A percentile compares a stretch with the other conserved stretches of the same genome.
These are phyloP conservation scores for Scleromitrula shiraiana DNA, from an alignment of 2,329 filamentous ascomycete species.

Conservation along the genomic window DNA sequence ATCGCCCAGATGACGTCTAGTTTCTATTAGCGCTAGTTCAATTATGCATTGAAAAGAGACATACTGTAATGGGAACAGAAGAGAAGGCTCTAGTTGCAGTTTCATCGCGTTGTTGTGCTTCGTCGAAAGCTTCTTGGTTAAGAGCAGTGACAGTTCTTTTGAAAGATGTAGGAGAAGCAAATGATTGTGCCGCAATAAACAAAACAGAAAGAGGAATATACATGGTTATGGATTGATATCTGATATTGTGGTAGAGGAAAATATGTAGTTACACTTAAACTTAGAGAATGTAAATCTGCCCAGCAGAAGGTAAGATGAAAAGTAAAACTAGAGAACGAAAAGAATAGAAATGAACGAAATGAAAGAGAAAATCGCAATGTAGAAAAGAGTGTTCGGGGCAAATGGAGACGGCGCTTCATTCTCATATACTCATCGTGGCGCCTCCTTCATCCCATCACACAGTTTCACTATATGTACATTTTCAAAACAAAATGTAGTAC, in stretches of 20 bases:
- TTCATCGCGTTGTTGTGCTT: constrained; percentile 36
- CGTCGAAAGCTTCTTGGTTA: constrained; percentile 30
- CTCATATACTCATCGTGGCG: not conserved
- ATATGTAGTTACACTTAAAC: too few species aligned
- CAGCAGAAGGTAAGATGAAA: not conserved
- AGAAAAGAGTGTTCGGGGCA: not conserved
- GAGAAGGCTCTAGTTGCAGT: constrained; percentile 36
- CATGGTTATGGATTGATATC: not conserved
- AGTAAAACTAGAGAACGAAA: not conserved
- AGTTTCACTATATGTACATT: too few species aligned
- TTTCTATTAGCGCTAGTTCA: not conserved
- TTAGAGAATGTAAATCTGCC: constrained; percentile 1
- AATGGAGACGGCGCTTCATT: not conserved
- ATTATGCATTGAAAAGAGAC: too few species aligned
- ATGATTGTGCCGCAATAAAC: not conserved
- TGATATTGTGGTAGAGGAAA: not conserved
- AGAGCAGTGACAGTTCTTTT: constrained; percentile 4
- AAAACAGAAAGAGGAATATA: not conserved
- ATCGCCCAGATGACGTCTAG: constrained; percentile 31
- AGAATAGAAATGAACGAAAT: not conserved
- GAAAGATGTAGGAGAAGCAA: not conserved
- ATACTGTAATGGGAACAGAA: constrained; percentile 34
- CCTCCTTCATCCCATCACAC: too few species aligned
- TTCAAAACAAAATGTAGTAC: too few species aligned
- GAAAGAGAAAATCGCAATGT: not conserved